A percentile compares a stretch with the other conserved stretches of the same genome.
phyloP scores from a whole-genome alignment of 2,329 filamentous ascomycete species.

The Neophaeococcomyces mojaviensis region DNA sequence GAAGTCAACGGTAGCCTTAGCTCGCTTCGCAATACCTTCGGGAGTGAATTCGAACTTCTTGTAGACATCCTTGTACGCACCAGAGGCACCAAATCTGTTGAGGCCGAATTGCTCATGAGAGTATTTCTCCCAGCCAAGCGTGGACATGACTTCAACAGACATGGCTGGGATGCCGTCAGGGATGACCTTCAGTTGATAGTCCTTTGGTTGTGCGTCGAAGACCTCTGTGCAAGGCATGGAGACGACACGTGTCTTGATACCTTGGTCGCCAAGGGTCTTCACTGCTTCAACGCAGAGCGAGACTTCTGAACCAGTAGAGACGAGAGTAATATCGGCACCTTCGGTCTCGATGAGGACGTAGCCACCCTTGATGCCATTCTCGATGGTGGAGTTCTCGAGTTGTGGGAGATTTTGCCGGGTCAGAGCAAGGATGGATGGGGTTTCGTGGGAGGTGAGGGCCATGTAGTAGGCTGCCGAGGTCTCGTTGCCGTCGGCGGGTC shows the following conservation, averaged over 20 bases:
- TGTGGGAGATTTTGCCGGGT: slow-evolving; percentile 98
- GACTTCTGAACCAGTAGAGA: slow-evolving; percentile 95
- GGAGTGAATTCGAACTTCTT: slow-evolving; percentile 99
- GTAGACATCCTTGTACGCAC: slow-evolving; percentile 97
- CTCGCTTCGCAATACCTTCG: slow-evolving; percentile 93
- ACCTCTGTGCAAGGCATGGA: slow-evolving; percentile 96
- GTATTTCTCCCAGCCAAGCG: slow-evolving; percentile 98
- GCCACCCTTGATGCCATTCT: slow-evolving; percentile 86
- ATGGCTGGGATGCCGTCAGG: slow-evolving; percentile 89
- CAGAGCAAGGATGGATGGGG: slow-evolving; percentile 85
- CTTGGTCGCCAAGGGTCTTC: slow-evolving; percentile 83
- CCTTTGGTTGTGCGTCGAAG: slow-evolving; percentile 88
- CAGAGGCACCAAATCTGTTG: slow-evolving; percentile 96
- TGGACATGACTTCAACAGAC: slow-evolving; percentile 94
- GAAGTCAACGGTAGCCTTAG: slow-evolving; percentile 85
- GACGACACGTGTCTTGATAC: slow-evolving; percentile 80
- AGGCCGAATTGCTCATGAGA: slow-evolving; percentile 98
- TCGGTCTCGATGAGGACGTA: slow-evolving; percentile 83
- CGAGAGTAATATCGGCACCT: slow-evolving; percentile 77
- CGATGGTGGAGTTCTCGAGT: slow-evolving; percentile 86
- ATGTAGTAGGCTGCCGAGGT: slow-evolving; percentile 96
- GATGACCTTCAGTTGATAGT: slow-evolving; percentile 86
- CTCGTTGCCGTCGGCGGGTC: slow-evolving; percentile 97
- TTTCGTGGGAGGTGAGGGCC: slow-evolving; percentile 79
- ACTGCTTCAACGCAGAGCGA: slow-evolving; percentile 86